These are phyloP conservation scores for Geranium incanum DNA, from an alignment of 441 rosid species.

Conservation along the genomic window DNA sequence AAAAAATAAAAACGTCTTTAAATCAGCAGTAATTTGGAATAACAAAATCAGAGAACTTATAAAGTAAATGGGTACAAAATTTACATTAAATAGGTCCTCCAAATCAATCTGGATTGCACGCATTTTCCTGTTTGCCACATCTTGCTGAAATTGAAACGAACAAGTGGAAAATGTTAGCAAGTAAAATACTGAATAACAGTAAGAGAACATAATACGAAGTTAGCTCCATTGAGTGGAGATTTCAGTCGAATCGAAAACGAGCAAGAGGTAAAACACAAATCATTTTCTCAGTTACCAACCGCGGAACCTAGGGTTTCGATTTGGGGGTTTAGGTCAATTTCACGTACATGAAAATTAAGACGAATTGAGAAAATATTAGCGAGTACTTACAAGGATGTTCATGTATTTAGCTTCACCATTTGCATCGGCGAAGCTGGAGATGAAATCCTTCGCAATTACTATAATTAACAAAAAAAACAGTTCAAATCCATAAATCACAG, in stretches of 20 bases:
- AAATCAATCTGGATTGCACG: constrained; percentile 82
- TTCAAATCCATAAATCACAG: not conserved
- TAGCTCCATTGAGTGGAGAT: not conserved
- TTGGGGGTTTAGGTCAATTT: not conserved
- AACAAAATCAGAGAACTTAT: not conserved
- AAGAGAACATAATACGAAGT: not conserved
- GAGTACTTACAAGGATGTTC: constrained; percentile 66
- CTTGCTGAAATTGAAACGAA: constrained; percentile 47
- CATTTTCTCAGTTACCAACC: constrained; percentile 3
- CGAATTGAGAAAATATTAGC: not conserved
- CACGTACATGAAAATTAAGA: not conserved
- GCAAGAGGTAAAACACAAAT: not conserved
- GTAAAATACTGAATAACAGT: not conserved
- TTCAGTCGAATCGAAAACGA: not conserved
- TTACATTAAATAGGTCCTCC: constrained; percentile 72
- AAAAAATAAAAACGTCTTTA: not conserved
- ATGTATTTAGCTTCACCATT: constrained; percentile 70
- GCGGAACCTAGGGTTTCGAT: constrained; percentile 21
- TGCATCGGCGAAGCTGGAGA: constrained; percentile 58
- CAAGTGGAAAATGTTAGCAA: not conserved
- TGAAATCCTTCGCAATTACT: constrained; percentile 78
- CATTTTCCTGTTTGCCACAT: constrained; percentile 69
- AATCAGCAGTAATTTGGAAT: not conserved
- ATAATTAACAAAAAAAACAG: not conserved
- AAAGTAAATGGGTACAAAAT: not conserved